A percentile compares a stretch with the other conserved stretches of the same genome.
phyloP scores from a whole-genome alignment of 495 filamentous ascomycete genomes.

The Penicillium lagena region DNA sequence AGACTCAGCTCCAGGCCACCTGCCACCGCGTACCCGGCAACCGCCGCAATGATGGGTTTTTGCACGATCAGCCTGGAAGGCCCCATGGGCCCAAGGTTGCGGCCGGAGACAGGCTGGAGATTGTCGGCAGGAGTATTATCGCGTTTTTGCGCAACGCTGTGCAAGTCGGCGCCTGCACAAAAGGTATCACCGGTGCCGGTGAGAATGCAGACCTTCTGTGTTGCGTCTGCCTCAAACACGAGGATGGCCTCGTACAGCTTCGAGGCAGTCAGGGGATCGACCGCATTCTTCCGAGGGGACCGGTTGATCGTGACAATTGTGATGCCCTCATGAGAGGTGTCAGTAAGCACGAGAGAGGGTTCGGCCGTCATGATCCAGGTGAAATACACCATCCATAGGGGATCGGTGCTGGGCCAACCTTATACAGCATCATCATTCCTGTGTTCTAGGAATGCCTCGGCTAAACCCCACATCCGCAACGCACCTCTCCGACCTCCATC shows the following conservation, averaged over 20 bases:
- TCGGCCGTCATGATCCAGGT: constrained; percentile 8
- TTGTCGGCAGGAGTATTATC: constrained; percentile 3
- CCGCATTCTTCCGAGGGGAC: constrained; percentile 29
- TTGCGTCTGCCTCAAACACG: constrained; percentile 33
- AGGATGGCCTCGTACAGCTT: constrained; percentile 34
- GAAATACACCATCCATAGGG: background rate
- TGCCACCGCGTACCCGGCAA: constrained; percentile 42
- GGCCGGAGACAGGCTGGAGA: constrained; percentile 17
- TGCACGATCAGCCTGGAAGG: constrained; percentile 33
- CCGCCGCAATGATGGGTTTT: constrained; percentile 38
- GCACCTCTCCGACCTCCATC: constrained; percentile 2
- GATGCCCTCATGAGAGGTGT: constrained; percentile 25
- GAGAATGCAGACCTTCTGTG: constrained; percentile 41
- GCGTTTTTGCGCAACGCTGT: constrained; percentile 20
- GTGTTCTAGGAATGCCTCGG: constrained; percentile 7
- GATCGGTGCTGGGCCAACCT: too few species aligned
- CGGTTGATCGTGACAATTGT: constrained; percentile 39
- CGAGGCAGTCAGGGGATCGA: constrained; percentile 30
- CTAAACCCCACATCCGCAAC: constrained; percentile 9
- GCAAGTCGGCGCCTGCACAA: constrained; percentile 41
- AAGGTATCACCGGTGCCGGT: constrained; percentile 30
- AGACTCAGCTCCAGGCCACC: constrained; percentile 43
- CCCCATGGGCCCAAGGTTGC: constrained; percentile 35
- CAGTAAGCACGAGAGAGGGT: background rate
- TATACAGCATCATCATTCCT: too few species aligned